phyloP scores from a whole-genome alignment of 495 filamentous ascomycete genomes.

The Daldinia bambusicola region DNA sequence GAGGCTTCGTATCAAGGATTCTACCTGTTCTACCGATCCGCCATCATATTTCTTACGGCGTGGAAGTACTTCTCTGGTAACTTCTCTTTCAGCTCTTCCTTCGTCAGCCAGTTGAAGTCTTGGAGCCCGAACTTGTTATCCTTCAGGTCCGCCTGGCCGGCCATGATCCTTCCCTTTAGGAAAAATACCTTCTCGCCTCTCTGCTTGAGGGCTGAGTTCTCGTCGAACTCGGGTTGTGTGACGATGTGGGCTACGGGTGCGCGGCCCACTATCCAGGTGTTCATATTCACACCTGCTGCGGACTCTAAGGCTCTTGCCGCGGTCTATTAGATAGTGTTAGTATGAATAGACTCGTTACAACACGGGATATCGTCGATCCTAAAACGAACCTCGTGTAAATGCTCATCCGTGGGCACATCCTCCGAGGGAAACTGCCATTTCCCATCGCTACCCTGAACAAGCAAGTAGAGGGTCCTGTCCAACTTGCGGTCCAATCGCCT shows the following conservation, averaged over 20 bases:
- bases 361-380: not conserved
- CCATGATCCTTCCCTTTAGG: slow-evolving; percentile 94
- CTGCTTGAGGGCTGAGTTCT: slow-evolving; percentile 48
- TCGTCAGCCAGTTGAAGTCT: slow-evolving; percentile 92
- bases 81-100: slow-evolving; percentile 79
- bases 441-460: slow-evolving; percentile 76
- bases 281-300: slow-evolving; percentile 92
- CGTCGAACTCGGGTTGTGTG: slow-evolving; percentile 54
- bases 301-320: slow-evolving; percentile 80
- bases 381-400: slow-evolving; percentile 77
- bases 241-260: slow-evolving; percentile 86
- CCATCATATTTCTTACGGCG: slow-evolving; percentile 81
- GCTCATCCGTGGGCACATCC: slow-evolving; percentile 72
- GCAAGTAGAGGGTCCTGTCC: slow-evolving; percentile 83
- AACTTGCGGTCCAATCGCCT: slow-evolving; percentile 80
- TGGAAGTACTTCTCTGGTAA: slow-evolving; percentile 74
- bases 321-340: slow-evolving; percentile 64
- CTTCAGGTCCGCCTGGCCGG: slow-evolving; percentile 86
- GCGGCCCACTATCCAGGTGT: slow-evolving; percentile 96
- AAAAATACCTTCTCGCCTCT: slow-evolving; percentile 89
- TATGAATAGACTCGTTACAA: not conserved
- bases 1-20: slow-evolving; percentile 13
- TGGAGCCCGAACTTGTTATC: slow-evolving; percentile 74
- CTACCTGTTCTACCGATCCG: slow-evolving; percentile 63
- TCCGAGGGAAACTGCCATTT: slow-evolving; percentile 83